Percentiles rank a stretch among this genome's conserved stretches.
These are phyloP conservation scores for Gamsiella multidivaricata DNA, from an alignment of 192 early-diverging fungal species.

Conservation along the genomic window DNA sequence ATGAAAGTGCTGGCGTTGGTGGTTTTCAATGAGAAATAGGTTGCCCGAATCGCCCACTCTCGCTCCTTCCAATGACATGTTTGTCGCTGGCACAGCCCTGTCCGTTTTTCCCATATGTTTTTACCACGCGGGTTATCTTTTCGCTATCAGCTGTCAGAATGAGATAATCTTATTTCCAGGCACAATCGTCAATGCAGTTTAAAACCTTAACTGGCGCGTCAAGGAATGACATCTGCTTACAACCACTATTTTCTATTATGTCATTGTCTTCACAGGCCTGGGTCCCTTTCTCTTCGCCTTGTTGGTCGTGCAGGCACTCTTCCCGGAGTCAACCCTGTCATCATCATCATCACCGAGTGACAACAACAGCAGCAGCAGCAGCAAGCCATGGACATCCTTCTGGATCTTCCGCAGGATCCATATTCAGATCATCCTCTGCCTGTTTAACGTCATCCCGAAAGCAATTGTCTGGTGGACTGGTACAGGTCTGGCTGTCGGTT, in stretches of 20 bases:
- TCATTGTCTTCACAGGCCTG: slow-evolving; percentile 44
- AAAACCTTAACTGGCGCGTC: no score
- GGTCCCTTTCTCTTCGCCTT: slow-evolving; percentile 62
- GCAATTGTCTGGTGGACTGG: slow-evolving; percentile 66
- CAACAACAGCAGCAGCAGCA: no score
- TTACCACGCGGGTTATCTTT: no score
- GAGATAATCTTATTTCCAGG: neutral
- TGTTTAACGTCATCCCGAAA: slow-evolving; percentile 59
- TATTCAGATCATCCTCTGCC: slow-evolving; percentile 57
- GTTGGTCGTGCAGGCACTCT: slow-evolving; percentile 58
- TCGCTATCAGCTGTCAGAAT: no score
- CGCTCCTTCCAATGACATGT: neutral
- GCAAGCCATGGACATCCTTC: slow-evolving; percentile 8
- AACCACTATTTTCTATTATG: neutral
- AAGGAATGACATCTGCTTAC: slow-evolving; percentile 6
- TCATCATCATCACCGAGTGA: no score
- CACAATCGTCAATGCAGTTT: no score
- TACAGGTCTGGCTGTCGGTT: slow-evolving; percentile 55
- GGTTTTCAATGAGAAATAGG: no score
- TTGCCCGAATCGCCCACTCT: no score
- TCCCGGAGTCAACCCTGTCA: slow-evolving; percentile 3
- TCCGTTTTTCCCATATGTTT: no score
- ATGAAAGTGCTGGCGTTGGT: neutral
- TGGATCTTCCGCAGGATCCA: slow-evolving; percentile 55
- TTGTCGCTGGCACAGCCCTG: no score